phyloP scores from a whole-genome alignment of 192 early-diverging fungal genomes.

The Mortierella hygrophila region DNA sequence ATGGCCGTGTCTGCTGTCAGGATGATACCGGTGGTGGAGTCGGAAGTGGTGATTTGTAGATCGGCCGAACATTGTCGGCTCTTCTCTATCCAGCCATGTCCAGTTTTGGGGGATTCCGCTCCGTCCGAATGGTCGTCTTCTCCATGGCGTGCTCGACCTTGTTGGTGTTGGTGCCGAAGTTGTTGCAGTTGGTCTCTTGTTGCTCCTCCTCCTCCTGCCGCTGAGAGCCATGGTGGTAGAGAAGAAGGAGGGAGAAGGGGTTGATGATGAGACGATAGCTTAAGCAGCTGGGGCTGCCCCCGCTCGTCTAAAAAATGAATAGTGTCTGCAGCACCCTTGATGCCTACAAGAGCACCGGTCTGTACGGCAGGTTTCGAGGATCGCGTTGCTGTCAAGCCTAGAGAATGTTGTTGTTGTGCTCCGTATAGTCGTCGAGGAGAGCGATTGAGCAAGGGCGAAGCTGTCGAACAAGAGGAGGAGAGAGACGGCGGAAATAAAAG shows the following conservation, averaged over 20 bases:
- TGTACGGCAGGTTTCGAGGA: neutral
- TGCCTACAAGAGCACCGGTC: neutral
- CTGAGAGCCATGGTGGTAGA: neutral
- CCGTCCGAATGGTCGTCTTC: neutral
- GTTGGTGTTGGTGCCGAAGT: neutral
- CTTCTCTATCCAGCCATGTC: neutral
- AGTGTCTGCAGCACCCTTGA: neutral
- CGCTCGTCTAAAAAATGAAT: constrained; percentile 16
- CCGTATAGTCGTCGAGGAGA: neutral
- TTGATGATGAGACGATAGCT: constrained; percentile 2
- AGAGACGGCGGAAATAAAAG: neutral
- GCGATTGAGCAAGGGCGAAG: neutral
- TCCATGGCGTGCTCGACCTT: neutral
- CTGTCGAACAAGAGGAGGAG: neutral
- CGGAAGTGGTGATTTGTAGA: neutral
- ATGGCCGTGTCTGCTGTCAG: neutral
- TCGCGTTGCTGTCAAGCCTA: neutral
- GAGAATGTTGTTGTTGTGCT: neutral
- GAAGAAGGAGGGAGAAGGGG: neutral
- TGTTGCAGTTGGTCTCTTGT: neutral
- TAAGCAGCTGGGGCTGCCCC: constrained; percentile 19
- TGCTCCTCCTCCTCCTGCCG: neutral
- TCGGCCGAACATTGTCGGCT: neutral
- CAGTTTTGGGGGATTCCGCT: neutral
- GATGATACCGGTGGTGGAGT: neutral